phyloP scores from a whole-genome alignment of 140 eudicot species.

The Cichorium intybus region DNA sequence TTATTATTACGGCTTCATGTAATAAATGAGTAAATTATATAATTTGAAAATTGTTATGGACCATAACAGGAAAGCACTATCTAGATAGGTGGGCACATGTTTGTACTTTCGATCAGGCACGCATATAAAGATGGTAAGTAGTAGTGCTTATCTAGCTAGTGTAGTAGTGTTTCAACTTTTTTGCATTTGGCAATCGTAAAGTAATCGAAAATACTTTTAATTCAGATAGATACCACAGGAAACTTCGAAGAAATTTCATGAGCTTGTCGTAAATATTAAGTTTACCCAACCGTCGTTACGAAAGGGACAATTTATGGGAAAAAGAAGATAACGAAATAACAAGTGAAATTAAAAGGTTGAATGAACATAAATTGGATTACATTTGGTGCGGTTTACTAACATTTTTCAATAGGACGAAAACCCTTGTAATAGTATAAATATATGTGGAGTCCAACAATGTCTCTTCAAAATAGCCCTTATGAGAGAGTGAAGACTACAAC shows the following conservation, averaged over 20 bases:
- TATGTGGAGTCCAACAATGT: no score
- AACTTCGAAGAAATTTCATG: constrained; percentile 15
- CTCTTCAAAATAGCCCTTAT: no score
- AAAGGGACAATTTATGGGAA: constrained; percentile 1
- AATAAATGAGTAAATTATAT: not conserved
- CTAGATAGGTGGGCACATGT: not conserved
- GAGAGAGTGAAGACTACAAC: no score
- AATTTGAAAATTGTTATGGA: not conserved
- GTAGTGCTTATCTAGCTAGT: not conserved
- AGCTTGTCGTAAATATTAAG: not conserved
- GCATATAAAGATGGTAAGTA: not conserved
- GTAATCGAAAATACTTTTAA: not conserved
- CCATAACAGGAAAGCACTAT: not conserved
- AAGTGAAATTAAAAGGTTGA: constrained; percentile 6
- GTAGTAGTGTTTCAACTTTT: not conserved
- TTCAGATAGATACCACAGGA: constrained; percentile 3
- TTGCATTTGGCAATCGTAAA: not conserved
- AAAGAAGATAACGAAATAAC: not conserved
- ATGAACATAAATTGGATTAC: not conserved
- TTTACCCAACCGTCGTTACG: not conserved
- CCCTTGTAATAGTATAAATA: no score
- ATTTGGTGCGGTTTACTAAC: no score
- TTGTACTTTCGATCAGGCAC: not conserved
- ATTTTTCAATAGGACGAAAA: no score
- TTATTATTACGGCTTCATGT: not conserved